Evolutionary conservation across 2,329 filamentous ascomycete genomes (phyloP).

Genomic region (Calonectria montana): DNA sequence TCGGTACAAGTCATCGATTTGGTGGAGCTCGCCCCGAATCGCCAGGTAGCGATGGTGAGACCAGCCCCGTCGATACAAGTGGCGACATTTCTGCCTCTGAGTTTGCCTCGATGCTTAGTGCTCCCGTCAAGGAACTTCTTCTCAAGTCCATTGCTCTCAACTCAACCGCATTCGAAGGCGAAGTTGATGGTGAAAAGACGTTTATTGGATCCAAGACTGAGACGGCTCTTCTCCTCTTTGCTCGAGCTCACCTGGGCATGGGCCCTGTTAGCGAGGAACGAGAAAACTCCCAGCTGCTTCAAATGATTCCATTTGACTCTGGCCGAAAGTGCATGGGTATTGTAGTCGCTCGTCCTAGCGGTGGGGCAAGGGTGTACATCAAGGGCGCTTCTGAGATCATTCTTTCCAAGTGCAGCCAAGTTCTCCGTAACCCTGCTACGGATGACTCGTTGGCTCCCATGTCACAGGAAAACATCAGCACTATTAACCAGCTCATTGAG

Average conservation of each 20-base stretch:
- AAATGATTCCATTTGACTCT: constrained; percentile 82
- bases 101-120: constrained; percentile 58
- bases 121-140: constrained; percentile 63
- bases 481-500: constrained; percentile 75
- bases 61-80: constrained; percentile 42
- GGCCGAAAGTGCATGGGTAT: constrained; percentile 78
- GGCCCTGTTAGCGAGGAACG: constrained; percentile 73
- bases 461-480: constrained; percentile 64
- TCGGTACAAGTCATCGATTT: constrained; percentile 68
- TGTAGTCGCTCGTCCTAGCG: constrained; percentile 63
- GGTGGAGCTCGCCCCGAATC: constrained; percentile 52
- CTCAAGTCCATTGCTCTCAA: constrained; percentile 72
- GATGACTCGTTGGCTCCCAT: constrained; percentile 57
- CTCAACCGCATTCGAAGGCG: constrained; percentile 82
- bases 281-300: constrained; percentile 67
- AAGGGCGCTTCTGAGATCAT: constrained; percentile 76
- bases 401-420: constrained; percentile 65
- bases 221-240: constrained; percentile 78
- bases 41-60: constrained; percentile 38
- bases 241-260: constrained; percentile 75
- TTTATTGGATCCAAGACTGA: constrained; percentile 86
- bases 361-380: constrained; percentile 67
- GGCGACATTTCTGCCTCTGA: constrained; percentile 58
- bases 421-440: constrained; percentile 61
- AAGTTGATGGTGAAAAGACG: constrained; percentile 72